A percentile compares a stretch with the other conserved stretches of the same genome.
Conservation (phyloP, 2,329 filamentous ascomycete genomes). For the Penicillium brevicompactum region DNA sequence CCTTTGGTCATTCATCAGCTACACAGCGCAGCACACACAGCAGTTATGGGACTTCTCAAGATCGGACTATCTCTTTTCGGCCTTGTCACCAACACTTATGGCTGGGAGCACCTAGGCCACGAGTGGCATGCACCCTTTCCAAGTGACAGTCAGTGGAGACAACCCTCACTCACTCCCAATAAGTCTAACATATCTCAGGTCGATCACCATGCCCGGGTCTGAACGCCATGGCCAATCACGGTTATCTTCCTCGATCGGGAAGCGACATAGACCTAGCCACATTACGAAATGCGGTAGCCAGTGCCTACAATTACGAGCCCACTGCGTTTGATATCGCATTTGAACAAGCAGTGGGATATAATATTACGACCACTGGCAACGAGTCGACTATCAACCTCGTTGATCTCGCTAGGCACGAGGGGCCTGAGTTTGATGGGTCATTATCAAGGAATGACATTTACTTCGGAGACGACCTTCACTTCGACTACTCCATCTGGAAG, state of each 20-base stretch:
- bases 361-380: conserved; percentile 1
- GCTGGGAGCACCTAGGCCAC: background rate
- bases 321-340: background rate
- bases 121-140: background rate
- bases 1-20: background rate
- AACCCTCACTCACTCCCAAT: background rate
- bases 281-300: background rate
- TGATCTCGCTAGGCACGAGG: background rate
- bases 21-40: background rate
- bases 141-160: background rate
- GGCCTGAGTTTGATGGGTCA: background rate
- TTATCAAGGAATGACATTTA: conserved; percentile 1
- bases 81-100: background rate
- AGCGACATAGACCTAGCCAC: conserved; percentile 1
- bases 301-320: background rate
- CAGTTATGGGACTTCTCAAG: background rate
- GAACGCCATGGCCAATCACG: conserved; percentile 3
- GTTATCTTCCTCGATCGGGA: background rate
- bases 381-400: background rate
- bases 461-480: conserved; percentile 4
- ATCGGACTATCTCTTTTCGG: background rate
- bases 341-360: background rate
- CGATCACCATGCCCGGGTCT: conserved; percentile 6
- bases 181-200: background rate
- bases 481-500: background rate